Conservation (phyloP, 2,329 filamentous ascomycete species). For the Leptoxyphium fumago region DNA sequence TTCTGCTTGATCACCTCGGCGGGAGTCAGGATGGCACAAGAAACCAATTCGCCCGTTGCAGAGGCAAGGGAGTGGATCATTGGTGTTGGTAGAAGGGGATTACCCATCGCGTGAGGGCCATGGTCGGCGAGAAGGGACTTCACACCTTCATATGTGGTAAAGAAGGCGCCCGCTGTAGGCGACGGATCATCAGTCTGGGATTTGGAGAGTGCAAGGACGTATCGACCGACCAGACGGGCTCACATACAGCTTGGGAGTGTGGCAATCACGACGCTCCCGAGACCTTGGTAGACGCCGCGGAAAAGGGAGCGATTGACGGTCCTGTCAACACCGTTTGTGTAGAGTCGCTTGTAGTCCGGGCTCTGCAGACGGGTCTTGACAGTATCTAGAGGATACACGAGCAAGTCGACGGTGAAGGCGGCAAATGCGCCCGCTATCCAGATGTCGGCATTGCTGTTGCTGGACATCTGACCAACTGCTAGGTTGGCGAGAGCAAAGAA, state of each 20-base stretch:
- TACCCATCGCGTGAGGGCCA: conserved; percentile 28
- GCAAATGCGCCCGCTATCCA: conserved; percentile 59
- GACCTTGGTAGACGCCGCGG: conserved; percentile 69
- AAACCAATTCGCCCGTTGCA: conserved; percentile 64
- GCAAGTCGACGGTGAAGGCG: conserved; percentile 70
- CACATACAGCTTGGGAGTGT: conserved; percentile 68
- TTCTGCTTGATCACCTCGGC: conserved; percentile 91
- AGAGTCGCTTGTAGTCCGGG: conserved; percentile 55
- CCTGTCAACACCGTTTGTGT: conserved; percentile 42
- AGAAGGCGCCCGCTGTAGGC: conserved; percentile 61
- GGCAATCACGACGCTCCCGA: conserved; percentile 71
- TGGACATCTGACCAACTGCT: conserved; percentile 9
- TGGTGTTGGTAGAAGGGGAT: conserved; percentile 45
- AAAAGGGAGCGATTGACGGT: conserved; percentile 44
- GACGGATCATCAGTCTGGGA: background rate
- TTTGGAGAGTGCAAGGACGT: no score
- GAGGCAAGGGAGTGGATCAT: conserved; percentile 61
- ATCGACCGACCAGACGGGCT: background rate
- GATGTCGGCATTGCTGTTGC: conserved; percentile 16
- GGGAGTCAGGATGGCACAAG: conserved; percentile 73
- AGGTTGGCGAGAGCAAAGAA: background rate
- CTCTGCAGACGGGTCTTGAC: conserved; percentile 78
- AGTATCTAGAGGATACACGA: conserved; percentile 80
- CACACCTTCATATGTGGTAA: conserved; percentile 71
- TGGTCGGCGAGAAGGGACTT: conserved; percentile 47